Evolutionary conservation across 176 grass and related monocot species (phyloP), one percentile per base, ranked within the genome.

Genomic region (Carex kokanica): DNA sequence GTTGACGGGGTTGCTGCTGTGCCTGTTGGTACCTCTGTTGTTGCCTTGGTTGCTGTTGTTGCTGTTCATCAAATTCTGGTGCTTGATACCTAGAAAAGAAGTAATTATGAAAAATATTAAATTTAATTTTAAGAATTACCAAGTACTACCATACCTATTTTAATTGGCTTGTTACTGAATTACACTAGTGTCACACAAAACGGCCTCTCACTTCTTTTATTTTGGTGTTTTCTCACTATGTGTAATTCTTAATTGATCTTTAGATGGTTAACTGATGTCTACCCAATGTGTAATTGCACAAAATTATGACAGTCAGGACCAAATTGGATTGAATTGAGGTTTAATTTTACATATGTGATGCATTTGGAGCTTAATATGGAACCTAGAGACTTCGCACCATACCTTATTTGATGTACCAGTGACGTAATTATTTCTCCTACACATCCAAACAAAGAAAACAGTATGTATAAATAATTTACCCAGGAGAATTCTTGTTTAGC

Each of bases 71-170:
- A 36, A 85, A 80, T 41, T 68, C 68, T 81, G 94, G 89, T 83
- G 83, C 89, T 91, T 97, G 94, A 65, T 97, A 93, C 84, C 94
- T 97, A 74, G 23, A 82, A 63, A 78, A 86, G 61, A 86, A 81
- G 6, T 16, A 40, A 81, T 78, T 63, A 27, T 74, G 68, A 59
- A 74, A 14, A 51, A 77, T 64, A 75, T 3, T 6, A 51, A 10
- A 21, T 78, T 20, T 13, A 8, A 43, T 12, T 75, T 70, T 36
- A 64, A 6, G 23, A 40, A 73, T 8, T 61, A 58, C 15, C 15
- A 67, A 40, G 61, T 29, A 55, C 38, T 31, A 70, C n/a, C 55
- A 34, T 78, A 31, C 40, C 62, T 74, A 29, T n/a, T 3, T 25
- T 61, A 68, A 17, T 40, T 40, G 65, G 59, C 20, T 61, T 61